Conservation (phyloP, 768 basidiomycete species). For the Naganishia friedmannii region DNA sequence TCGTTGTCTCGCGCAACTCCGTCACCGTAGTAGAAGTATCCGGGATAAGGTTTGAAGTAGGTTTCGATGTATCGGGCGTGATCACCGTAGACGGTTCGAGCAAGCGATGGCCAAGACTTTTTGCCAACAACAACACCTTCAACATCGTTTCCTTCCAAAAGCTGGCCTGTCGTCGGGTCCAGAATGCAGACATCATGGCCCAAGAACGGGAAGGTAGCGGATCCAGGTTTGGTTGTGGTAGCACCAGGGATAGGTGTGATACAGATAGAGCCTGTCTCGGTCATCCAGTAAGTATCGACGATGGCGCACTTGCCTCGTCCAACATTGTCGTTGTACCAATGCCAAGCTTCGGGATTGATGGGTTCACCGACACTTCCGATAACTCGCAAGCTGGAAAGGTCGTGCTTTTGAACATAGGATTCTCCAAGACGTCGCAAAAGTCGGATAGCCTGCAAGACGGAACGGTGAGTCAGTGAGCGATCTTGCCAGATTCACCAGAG, state of each 20-base stretch:
- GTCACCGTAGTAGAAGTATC: constrained; percentile 69
- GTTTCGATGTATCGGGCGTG: constrained; percentile 80
- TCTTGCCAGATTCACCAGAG: background rate
- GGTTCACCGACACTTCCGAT: constrained; percentile 95
- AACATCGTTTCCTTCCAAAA: constrained; percentile 71
- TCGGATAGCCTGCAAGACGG: constrained; percentile 77
- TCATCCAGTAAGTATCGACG: constrained; percentile 87
- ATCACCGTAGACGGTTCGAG: constrained; percentile 85
- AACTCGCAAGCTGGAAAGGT: constrained; percentile 76
- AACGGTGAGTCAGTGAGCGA: background rate
- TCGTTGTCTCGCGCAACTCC: constrained; percentile 90
- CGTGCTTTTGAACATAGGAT: constrained; percentile 77
- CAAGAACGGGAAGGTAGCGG: constrained; percentile 97
- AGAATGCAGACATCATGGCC: constrained; percentile 85
- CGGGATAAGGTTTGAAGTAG: constrained; percentile 61
- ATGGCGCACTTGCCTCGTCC: constrained; percentile 83
- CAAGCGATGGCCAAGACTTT: constrained; percentile 91
- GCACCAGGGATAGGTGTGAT: constrained; percentile 95
- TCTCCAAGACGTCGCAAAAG: constrained; percentile 80
- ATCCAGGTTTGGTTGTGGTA: constrained; percentile 90
- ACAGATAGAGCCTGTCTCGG: constrained; percentile 94
- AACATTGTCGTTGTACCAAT: constrained; percentile 97
- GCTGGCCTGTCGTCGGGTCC: constrained; percentile 73
- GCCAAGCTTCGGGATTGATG: constrained; percentile 98
- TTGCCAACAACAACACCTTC: constrained; percentile 87